Base-by-base conservation (phyloP, 2,329 filamentous ascomycete genomes). In the Ceratocystis destructans region DNA sequence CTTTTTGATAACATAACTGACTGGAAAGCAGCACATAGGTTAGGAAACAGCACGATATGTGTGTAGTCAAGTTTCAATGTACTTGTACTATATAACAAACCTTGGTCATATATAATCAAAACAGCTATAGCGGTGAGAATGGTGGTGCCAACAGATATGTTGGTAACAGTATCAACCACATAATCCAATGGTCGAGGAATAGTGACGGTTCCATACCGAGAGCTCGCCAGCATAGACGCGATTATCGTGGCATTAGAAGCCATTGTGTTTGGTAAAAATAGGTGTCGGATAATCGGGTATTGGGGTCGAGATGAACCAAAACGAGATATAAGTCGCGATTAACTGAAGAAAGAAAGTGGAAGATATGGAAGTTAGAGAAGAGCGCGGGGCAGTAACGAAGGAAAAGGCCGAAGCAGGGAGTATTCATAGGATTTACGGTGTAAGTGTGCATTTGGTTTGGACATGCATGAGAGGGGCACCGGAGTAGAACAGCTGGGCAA, bases 91-190 rank as follows among this genome's bases (percentile, higher is more conserved):
- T 12, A 48, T 12, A 48, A 48, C 89, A 75, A 80, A 96, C 93
- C 80, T 79, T 97, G 93, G 77, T 97, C 93, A 76, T 96, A 97
- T 69, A 86, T 82, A 67, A 96, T 83, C 65, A 87, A 83, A 7
- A 88, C 72, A 44, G 87, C 79, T 66, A 96, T 74, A 63, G 94
- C 69, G 17, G 89, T 89, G 70, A 92, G 74, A 44, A 88, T 28
- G 37, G 62, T 53, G 12, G 64, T 41, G 73, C 80, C 75, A 46
- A 74, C 41, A 4, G 67, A 66, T 61, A 68, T 74, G 67, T 82
- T 82, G 71, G 82, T 78, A 69, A 83, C 71, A 76, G 74, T 72
- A 73, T 82, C 79, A 76, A 86, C 72, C 76, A 80, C 72, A 79
- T 77, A 76, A 71, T 83, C 79, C 69, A 87, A 73, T 70, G 83